These are phyloP conservation scores for Thalia dealbata DNA, from an alignment of 176 grass and related monocot genomes.

Conservation along the genomic window DNA sequence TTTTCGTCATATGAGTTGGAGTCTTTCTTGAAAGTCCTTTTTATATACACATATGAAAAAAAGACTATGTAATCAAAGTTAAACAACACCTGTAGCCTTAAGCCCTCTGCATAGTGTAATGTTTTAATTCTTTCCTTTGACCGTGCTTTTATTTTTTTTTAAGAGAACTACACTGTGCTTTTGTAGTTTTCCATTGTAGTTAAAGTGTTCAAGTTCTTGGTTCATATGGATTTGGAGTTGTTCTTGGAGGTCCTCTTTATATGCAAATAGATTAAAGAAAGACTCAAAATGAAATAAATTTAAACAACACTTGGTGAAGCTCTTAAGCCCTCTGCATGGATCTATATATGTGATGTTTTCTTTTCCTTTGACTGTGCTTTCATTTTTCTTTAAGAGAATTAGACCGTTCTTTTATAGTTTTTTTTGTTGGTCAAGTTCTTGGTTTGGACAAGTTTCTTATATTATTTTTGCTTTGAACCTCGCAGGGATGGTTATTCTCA, in stretches of 20 bases:
- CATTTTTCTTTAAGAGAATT: too few species aligned
- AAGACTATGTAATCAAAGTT: too few species aligned
- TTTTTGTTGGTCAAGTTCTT: background rate
- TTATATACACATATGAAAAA: too few species aligned
- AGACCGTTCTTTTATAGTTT: background rate
- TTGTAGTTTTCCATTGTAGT: background rate
- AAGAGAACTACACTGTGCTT: too few species aligned
- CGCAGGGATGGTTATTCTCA: slow-evolving; percentile 79
- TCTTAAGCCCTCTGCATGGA: too few species aligned
- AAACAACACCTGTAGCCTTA: too few species aligned
- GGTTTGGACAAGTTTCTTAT: background rate
- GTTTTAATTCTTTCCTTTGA: background rate
- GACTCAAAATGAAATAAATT: too few species aligned
- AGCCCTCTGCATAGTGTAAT: background rate
- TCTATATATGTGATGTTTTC: background rate
- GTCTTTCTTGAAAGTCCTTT: too few species aligned
- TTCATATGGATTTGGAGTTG: too few species aligned
- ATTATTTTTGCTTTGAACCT: slow-evolving; percentile 6
- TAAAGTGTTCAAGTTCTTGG: background rate
- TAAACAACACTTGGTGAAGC: too few species aligned
- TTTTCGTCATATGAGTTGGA: background rate
- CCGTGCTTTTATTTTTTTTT: background rate
- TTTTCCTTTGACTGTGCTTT: background rate
- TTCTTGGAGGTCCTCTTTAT: too few species aligned
- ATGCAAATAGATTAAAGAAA: too few species aligned